These are phyloP conservation scores for Raffaelea ambrosiae DNA, from an alignment of 2,329 filamentous ascomycete genomes.

Conservation along the genomic window DNA sequence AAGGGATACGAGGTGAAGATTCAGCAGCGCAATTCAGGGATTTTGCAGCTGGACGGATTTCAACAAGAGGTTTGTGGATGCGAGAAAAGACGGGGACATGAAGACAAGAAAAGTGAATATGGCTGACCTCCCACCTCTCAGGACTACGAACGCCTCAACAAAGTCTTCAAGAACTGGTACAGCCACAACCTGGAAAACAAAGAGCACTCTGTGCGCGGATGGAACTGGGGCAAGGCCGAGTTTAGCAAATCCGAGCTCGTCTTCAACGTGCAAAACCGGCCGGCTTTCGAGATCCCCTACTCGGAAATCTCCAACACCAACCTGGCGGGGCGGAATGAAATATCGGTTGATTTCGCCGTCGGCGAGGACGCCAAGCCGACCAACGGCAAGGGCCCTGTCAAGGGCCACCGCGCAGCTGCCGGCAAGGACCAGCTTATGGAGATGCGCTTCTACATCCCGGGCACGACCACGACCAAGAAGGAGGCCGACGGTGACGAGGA, in stretches of 20 bases:
- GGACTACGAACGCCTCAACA: slow-evolving; percentile 83
- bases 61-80: slow-evolving; percentile 63
- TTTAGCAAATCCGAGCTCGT: slow-evolving; percentile 90
- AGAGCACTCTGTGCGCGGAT: slow-evolving; percentile 90
- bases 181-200: slow-evolving; percentile 85
- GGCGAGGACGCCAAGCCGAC: slow-evolving; percentile 67
- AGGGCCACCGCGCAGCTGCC: slow-evolving; percentile 79
- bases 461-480: slow-evolving; percentile 73
- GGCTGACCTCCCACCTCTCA: slow-evolving; percentile 26
- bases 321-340: slow-evolving; percentile 92
- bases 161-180: slow-evolving; percentile 98
- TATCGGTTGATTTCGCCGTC: slow-evolving; percentile 86
- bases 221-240: slow-evolving; percentile 99
- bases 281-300: slow-evolving; percentile 94
- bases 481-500: slow-evolving; percentile 65
- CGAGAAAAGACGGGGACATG: not conserved
- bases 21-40: slow-evolving; percentile 69
- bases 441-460: slow-evolving; percentile 98
- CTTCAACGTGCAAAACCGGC: slow-evolving; percentile 95
- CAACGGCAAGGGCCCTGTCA: slow-evolving; percentile 58
- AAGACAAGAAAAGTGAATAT: not conserved
- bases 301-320: slow-evolving; percentile 98
- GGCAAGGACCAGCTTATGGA: slow-evolving; percentile 91
- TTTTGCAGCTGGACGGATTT: slow-evolving; percentile 93
- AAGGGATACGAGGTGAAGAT: slow-evolving; percentile 94